Base-by-base conservation (phyloP, 495 filamentous ascomycete species). In the Neurospora sp. region DNA sequence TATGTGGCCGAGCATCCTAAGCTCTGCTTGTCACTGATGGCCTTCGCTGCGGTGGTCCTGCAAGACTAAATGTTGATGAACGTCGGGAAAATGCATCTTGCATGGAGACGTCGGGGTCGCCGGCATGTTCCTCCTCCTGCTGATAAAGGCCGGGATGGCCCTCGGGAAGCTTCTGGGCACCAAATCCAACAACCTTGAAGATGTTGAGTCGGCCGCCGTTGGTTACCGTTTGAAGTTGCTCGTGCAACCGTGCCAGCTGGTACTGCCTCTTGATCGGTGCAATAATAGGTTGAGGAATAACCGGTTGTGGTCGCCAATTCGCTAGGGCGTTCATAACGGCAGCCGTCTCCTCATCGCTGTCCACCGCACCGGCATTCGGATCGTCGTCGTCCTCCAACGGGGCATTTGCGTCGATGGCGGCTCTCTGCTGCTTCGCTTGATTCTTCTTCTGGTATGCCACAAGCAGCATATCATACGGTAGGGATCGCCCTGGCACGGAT, bases 401-500 rank as follows among this genome's bases (percentile, higher is more conserved):
- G 9, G 93, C 94, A 79, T 95, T 95, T 74, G 94, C 94, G 79
- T 97, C 94, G 76, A 99, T 92, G 40, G 93, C 93, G 48, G 93
- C 94, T 83, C 97, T 96, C 80, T 98, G 95, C 83, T 96, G 92
- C 77, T 96, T 95, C 14, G 96, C 96, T 82, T 98, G 96, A 79
- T 98, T 99, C 86, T 97, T 97, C 87, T 98, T 98, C 84, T 99
- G 96, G 81, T 99, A 98, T 20, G 93, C 92, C 39, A 92, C 89
- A 31, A 99, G 87, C 37, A 99, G 84, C 89, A 96, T 94, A 81
- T 98, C 95, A 79, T 99, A 99, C 2, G 96, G 96, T 69, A 97
- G 84, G 42, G 92, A 95, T 40, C 96, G 86, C 6, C 96, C 96
- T 16, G 94, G 91, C 4, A 99, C 96, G 0, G 90, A 89, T 75